These are phyloP conservation scores for Geotrichum australiense DNA, from an alignment of 1,139 yeast species.

Conservation along the genomic window DNA sequence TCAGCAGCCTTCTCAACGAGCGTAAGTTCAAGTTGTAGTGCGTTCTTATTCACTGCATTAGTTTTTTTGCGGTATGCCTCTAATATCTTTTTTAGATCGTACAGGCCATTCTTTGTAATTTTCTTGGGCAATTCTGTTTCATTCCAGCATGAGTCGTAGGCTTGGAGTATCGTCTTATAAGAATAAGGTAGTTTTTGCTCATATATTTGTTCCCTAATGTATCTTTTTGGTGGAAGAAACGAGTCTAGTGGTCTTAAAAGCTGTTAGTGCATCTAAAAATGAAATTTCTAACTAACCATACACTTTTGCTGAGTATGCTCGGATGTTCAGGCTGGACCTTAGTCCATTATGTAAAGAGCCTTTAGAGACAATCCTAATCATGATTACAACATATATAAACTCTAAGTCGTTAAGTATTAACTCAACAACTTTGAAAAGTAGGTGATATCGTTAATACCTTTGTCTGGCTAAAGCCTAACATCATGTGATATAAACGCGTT, in stretches of 20 bases:
- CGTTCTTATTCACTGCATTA: conserved; percentile 43
- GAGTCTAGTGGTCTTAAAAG: conserved; percentile 9
- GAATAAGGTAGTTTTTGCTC: conserved; percentile 19
- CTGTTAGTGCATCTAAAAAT: neutral
- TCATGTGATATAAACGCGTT: no score
- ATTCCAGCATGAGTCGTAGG: conserved; percentile 20
- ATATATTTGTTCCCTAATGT: conserved; percentile 19
- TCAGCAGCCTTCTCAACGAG: conserved; percentile 79
- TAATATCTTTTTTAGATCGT: conserved; percentile 61
- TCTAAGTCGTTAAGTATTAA: no score
- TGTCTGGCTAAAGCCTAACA: no score
- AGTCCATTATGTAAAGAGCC: no score
- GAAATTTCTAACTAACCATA: neutral
- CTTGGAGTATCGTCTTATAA: conserved; percentile 15
- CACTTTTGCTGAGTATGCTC: no score
- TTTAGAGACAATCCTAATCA: no score
- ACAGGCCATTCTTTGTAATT: conserved; percentile 50
- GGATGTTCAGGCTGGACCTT: no score
- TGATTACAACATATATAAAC: no score
- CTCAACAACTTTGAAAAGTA: no score
- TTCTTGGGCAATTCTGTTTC: conserved; percentile 35
- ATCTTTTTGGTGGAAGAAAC: conserved; percentile 17
- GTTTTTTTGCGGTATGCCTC: conserved; percentile 56
- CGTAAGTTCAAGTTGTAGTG: conserved; percentile 55
- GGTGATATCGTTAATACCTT: no score